Base-by-base conservation (phyloP, 2,329 filamentous ascomycete genomes). In the Diaporthe vexans region DNA sequence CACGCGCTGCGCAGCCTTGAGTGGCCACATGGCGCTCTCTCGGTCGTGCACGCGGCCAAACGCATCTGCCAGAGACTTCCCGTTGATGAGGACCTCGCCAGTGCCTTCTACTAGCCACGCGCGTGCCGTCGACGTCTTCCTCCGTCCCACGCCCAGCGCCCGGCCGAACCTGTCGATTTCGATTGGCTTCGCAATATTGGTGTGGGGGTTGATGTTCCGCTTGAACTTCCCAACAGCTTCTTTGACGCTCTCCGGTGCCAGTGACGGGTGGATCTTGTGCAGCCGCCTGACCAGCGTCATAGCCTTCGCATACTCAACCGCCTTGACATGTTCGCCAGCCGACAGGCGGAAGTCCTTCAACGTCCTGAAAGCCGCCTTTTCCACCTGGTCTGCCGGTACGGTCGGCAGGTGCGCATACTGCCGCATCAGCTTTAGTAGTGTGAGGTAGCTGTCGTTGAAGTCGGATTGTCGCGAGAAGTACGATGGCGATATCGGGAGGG, bases 11-110 rank as follows among this genome's bases (percentile, higher is more conserved):
- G 95, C 97, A 67, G 91, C 89, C 80, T 95, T 95, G 80, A 99
- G 85, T 10, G 96, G 92, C 96, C 96, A 99, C 5, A 98, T 86
- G 3, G 94, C 96, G 81, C 95, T 98, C 86, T 98, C 97, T 57
- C 97, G 92, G 84, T 99, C 96, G 82, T 99, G 96, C 68, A 98
- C 85, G 48, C 97, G 92, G 46, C 92, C 94, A 83, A 99, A 99
- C 29, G 91, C 92, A 68, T 97, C 90, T 68, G 89, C 90, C 73
- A 99, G 86, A n/a, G 90, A 91, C 86, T 95, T 96, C 76, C 95
- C 95, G 82, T 99, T 99, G 83, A 99, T 88, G 78, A 97, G 83
- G 19, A 97, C 91, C 84, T 98, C 94, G 19, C 97, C 97, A 15
- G 94, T 95, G 8, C 97, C 97, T 85, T 98, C 96, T 6, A 99